These are phyloP conservation scores for Solanum commersonii DNA, from an alignment of 257 asterid species.

Conservation along the genomic window DNA sequence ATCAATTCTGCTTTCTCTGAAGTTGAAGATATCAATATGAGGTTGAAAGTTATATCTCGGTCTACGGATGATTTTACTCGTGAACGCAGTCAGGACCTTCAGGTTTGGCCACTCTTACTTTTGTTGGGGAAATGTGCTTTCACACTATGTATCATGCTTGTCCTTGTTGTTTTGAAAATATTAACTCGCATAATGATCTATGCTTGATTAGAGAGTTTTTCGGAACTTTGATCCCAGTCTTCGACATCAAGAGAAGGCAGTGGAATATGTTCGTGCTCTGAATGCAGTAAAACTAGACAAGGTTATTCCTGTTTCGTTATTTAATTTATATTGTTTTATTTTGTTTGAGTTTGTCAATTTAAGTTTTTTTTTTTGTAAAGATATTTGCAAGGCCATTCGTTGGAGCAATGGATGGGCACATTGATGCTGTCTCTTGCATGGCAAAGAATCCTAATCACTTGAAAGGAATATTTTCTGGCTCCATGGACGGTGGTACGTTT, in stretches of 20 bases:
- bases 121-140: not conserved
- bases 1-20: not conserved
- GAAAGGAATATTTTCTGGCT: conserved; percentile 85
- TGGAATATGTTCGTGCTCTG: conserved; percentile 88
- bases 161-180: not conserved
- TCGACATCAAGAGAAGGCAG: conserved; percentile 79
- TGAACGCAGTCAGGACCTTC: conserved; percentile 95
- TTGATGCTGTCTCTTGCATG: conserved; percentile 78
- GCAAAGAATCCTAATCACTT: conserved; percentile 77
- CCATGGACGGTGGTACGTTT: conserved; percentile 84
- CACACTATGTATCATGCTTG: not conserved
- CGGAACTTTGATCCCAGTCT: conserved; percentile 80
- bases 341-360: not conserved
- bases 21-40: conserved; percentile 29
- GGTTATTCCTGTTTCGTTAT: conserved; percentile 22
- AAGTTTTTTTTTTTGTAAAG: conserved; percentile 6
- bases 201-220: conserved; percentile 53
- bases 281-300: conserved; percentile 88
- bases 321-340: not conserved
- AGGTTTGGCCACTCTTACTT: conserved; percentile 28
- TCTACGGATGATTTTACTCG: conserved; percentile 86
- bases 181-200: not conserved
- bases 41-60: conserved; percentile 77
- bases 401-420: conserved; percentile 97
- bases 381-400: conserved; percentile 83